Conservation (phyloP, 768 basidiomycete species). For the Serendipita sp. region DNA sequence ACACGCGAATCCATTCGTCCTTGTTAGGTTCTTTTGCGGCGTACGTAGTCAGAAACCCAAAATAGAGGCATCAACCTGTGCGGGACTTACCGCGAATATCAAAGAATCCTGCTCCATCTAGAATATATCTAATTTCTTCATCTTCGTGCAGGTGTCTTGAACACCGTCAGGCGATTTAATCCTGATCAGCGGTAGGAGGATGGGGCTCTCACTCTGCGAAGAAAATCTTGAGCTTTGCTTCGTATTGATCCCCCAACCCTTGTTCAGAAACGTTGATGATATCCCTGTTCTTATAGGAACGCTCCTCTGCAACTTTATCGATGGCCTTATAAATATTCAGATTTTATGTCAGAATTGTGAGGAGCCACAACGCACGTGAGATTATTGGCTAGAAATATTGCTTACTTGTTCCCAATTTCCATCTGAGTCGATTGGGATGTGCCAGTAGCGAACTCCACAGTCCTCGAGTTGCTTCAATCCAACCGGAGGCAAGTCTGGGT, state of each 20-base stretch:
- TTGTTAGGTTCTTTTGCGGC: constrained; percentile 40
- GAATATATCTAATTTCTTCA: constrained; percentile 84
- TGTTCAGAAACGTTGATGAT: constrained; percentile 61
- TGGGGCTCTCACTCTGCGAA: constrained; percentile 52
- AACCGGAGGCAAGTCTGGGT: constrained; percentile 33
- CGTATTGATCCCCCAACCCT: constrained; percentile 71
- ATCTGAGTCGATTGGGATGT: constrained; percentile 40
- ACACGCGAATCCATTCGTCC: constrained; percentile 70
- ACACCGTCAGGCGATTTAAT: constrained; percentile 2
- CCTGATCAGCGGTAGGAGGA: neutral
- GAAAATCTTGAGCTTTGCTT: constrained; percentile 66
- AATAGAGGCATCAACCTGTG: neutral
- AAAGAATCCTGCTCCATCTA: constrained; percentile 81
- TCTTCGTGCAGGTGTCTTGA: constrained; percentile 85
- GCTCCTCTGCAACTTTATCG: constrained; percentile 46
- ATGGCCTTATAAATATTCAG: constrained; percentile 18
- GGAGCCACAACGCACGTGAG: neutral
- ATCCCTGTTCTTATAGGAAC: constrained; percentile 75
- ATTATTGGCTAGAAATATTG: neutral
- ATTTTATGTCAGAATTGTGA: neutral
- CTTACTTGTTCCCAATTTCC: constrained; percentile 29
- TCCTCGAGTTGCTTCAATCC: constrained; percentile 28
- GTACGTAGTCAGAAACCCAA: neutral
- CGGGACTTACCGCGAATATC: constrained; percentile 60
- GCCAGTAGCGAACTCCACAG: constrained; percentile 54